Evolutionary conservation across 148 eudicot species (phyloP), one percentile per base, ranked within the genome.

Genomic region (Heliosperma pusillum): DNA sequence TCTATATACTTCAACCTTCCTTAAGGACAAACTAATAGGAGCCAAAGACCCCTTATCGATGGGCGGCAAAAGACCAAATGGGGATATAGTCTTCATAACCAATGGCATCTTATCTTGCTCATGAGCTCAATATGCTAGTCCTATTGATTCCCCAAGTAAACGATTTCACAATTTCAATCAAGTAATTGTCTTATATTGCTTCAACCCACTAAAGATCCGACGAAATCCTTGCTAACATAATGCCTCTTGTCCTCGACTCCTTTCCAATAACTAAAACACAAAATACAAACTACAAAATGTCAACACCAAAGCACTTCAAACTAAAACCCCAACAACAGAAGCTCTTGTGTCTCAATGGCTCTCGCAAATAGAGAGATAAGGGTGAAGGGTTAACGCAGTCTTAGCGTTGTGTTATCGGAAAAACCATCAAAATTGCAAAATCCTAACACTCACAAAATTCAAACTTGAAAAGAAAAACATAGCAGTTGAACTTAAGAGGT

Each of bases 91-190:
- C 60, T 77, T 81, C 74, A 74, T 68, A 60, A 77, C 66, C 70
- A 77, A 29, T 56, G 68, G 60, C 76, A 77, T 81, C 77, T 73
- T 77, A 81, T 47, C 52, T 73, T 67, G 63, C 57, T 81, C 80
- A 72, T 72, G 55, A 76, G 77, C 67, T 71, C 36, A 70, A 5
- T 52, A 73, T 64, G 5, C 71, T 68, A 69, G 2, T 62, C 45
- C 68, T 36, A 17, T 36, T 13, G 36, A 27, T 40, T 45, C 72
- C 60, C 44, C 56, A 27, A 3, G 26, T 59, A 59, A 19, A 21
- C 26, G 24, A 59, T 22, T 59, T 10, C 30, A 17, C 50, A 42
- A 53, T 52, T 75, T 63, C 50, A 69, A 71, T 65, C 63, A 62
- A 64, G 12, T 19, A n/a, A 74, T 4, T 13, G 55, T 29, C 58